A percentile compares a stretch with the other conserved stretches of the same genome.
Evolutionary conservation across 1,139 yeast genomes (phyloP).

Genomic region (Geotrichum aggregatum): DNA sequence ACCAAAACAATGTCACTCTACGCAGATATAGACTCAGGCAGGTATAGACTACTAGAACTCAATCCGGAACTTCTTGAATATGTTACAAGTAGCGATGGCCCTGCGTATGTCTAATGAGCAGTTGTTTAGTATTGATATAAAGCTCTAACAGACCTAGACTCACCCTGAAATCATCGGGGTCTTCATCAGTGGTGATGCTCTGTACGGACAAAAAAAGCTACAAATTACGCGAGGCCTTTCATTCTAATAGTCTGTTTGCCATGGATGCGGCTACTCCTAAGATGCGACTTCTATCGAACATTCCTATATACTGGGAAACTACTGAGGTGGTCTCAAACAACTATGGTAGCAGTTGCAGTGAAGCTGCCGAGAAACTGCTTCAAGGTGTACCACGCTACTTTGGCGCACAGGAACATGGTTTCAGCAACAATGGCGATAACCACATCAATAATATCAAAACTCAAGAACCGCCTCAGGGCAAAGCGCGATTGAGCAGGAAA

Average conservation of each 20-base stretch:
- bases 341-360: conserved; percentile 45
- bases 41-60: conserved; percentile 19
- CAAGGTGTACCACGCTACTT: conserved; percentile 51
- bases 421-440: not conserved
- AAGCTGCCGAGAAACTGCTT: conserved; percentile 25
- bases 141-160: conserved; percentile 37
- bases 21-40: conserved; percentile 18
- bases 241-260: conserved; percentile 73
- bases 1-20: conserved; percentile 18
- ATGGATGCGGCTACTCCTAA: not conserved
- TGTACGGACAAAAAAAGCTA: conserved; percentile 60
- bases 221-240: conserved; percentile 72
- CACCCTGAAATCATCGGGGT: conserved; percentile 35
- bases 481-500: conserved; percentile 7
- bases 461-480: not conserved
- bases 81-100: conserved; percentile 10
- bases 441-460: conserved; percentile 4
- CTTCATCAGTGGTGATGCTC: conserved; percentile 51
- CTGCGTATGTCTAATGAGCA: conserved; percentile 9
- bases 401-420: conserved; percentile 30
- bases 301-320: conserved; percentile 43
- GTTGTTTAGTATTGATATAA: not conserved
- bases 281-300: conserved; percentile 43
- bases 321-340: conserved; percentile 23
- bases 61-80: conserved; percentile 17